Evolutionary conservation across 768 basidiomycete genomes (phyloP).

Genomic region (Pisolithus tinctorius): DNA sequence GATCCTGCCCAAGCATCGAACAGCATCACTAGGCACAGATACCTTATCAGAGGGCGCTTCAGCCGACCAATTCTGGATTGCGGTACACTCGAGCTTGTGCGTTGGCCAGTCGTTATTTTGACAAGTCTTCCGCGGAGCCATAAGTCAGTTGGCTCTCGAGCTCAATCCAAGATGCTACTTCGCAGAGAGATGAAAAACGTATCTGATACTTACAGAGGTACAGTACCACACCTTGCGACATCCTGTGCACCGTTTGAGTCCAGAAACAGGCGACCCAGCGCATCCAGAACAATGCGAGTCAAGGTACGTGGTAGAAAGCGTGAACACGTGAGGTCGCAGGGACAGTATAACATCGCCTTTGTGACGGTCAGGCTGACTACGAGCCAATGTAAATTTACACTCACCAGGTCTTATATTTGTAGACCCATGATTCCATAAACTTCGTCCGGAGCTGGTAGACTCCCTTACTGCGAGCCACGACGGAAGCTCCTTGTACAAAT

Average conservation of each 20-base stretch:
- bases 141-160: background rate
- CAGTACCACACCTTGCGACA: slow-evolving; percentile 78
- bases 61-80: slow-evolving; percentile 53
- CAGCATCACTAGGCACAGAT: slow-evolving; percentile 64
- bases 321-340: slow-evolving; percentile 52
- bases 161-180: background rate
- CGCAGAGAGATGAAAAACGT: background rate
- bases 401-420: slow-evolving; percentile 31
- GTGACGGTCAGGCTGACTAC: background rate
- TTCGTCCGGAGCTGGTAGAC: slow-evolving; percentile 35
- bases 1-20: slow-evolving; percentile 73
- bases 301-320: slow-evolving; percentile 59
- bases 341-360: slow-evolving; percentile 58
- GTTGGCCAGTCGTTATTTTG: slow-evolving; percentile 66
- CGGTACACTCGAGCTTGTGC: slow-evolving; percentile 76
- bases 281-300: slow-evolving; percentile 67
- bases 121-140: slow-evolving; percentile 45
- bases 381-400: background rate
- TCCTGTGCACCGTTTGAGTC: slow-evolving; percentile 63
- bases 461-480: slow-evolving; percentile 33
- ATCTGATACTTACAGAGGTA: slow-evolving; percentile 44
- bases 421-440: slow-evolving; percentile 35
- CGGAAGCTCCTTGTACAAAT: slow-evolving; percentile 30
- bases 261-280: slow-evolving; percentile 28
- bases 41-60: slow-evolving; percentile 41